These are phyloP conservation scores for Vararia minispora DNA, from an alignment of 768 basidiomycete species.

Conservation along the genomic window DNA sequence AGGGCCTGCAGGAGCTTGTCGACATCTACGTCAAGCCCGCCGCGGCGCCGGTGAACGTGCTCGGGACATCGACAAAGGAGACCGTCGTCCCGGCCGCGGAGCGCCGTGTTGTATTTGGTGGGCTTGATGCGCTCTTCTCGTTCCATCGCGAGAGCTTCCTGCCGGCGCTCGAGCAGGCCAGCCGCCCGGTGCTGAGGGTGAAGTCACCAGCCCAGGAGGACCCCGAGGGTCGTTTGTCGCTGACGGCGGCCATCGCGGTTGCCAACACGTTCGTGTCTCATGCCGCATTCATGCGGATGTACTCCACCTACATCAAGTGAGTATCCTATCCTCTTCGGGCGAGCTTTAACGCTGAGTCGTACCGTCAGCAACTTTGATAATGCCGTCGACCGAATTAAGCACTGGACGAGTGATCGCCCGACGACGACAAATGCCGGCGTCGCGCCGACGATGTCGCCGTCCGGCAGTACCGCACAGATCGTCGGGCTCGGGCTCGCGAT, in stretches of 20 bases:
- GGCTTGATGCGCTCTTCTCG: slow-evolving; percentile 78
- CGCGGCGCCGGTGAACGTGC: slow-evolving; percentile 52
- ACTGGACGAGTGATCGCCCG: slow-evolving; percentile 63
- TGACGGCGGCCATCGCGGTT: slow-evolving; percentile 66
- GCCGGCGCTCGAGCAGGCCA: slow-evolving; percentile 76
- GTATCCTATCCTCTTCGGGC: slow-evolving; percentile 20
- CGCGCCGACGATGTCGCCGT: slow-evolving; percentile 40
- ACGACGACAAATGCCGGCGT: slow-evolving; percentile 28
- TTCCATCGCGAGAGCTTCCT: slow-evolving; percentile 93
- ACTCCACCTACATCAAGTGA: slow-evolving; percentile 95
- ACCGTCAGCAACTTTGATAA: slow-evolving; percentile 93
- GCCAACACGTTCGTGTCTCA: slow-evolving; percentile 88
- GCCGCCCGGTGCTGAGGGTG: slow-evolving; percentile 51
- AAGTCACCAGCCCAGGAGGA: slow-evolving; percentile 40
- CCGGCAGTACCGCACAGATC: slow-evolving; percentile 50
- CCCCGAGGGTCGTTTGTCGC: slow-evolving; percentile 60
- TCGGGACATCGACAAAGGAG: slow-evolving; percentile 67
- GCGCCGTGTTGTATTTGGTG: slow-evolving; percentile 85
- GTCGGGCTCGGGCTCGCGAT: slow-evolving; percentile 48
- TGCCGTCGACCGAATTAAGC: slow-evolving; percentile 76
- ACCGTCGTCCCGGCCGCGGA: slow-evolving; percentile 78
- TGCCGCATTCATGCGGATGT: slow-evolving; percentile 98
- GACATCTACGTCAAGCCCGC: slow-evolving; percentile 93
- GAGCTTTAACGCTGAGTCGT: slow-evolving; percentile 3
- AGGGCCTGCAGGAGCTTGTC: slow-evolving; percentile 86